These are phyloP conservation scores for Vitellaria paradoxa DNA, from an alignment of 179 eudicot species.

Conservation along the genomic window DNA sequence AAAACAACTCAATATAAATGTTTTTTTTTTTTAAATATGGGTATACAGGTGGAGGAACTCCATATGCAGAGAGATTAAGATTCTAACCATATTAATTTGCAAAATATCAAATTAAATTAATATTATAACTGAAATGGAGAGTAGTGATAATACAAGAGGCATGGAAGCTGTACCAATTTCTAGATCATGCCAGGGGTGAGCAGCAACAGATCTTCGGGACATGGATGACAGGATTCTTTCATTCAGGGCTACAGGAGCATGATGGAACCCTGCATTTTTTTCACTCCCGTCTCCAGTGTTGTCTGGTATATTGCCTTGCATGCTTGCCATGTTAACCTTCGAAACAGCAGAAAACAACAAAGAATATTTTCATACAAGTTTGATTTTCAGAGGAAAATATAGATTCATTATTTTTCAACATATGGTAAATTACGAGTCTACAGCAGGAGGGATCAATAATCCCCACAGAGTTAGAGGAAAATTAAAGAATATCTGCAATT, in stretches of 20 bases:
- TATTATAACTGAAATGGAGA: background rate
- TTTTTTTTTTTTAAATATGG: background rate
- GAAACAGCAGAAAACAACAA: background rate
- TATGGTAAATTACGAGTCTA: too few species aligned
- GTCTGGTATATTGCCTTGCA: background rate
- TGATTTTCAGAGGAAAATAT: too few species aligned
- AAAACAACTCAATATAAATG: background rate
- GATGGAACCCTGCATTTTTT: slow-evolving; percentile 27
- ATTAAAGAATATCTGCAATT: background rate
- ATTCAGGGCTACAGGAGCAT: slow-evolving; percentile 52
- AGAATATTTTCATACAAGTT: background rate
- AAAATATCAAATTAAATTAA: background rate
- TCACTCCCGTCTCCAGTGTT: slow-evolving; percentile 39
- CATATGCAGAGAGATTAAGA: background rate
- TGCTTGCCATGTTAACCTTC: slow-evolving; percentile 44
- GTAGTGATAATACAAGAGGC: background rate
- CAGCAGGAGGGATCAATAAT: too few species aligned
- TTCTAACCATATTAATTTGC: background rate
- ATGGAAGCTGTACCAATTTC: slow-evolving; percentile 57
- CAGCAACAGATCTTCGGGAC: slow-evolving; percentile 75
- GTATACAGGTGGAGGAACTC: background rate
- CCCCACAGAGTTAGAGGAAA: too few species aligned
- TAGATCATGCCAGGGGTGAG: slow-evolving; percentile 98
- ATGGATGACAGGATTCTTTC: slow-evolving; percentile 85
- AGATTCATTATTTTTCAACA: too few species aligned